These are phyloP conservation scores for Boletus pseudopeckii DNA, from an alignment of 768 basidiomycete genomes.

Conservation along the genomic window DNA sequence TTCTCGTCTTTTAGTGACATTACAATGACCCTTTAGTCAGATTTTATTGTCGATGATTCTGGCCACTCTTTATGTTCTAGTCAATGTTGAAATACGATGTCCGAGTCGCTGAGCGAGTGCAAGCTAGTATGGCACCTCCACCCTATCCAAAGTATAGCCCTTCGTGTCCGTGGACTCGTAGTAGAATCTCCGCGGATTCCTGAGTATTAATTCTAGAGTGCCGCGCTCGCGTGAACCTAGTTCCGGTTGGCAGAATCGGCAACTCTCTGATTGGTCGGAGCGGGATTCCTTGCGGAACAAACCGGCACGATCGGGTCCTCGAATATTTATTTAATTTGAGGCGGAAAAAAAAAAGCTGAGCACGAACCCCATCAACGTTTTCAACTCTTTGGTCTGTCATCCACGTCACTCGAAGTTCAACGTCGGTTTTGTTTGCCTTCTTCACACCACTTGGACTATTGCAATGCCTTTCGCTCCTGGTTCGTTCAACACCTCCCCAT, in stretches of 20 bases:
- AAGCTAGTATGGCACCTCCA: too few species aligned
- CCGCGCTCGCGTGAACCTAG: not conserved
- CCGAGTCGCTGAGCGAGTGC: too few species aligned
- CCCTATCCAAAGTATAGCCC: too few species aligned
- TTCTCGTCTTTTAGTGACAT: not conserved
- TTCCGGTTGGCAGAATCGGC: not conserved
- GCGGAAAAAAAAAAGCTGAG: constrained; percentile 5
- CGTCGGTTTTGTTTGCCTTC: constrained; percentile 1
- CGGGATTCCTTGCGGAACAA: constrained; percentile 19
- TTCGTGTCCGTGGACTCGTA: too few species aligned
- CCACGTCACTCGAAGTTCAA: constrained; percentile 6
- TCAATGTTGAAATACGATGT: not conserved
- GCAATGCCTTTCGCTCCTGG: constrained; percentile 45
- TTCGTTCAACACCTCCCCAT: constrained; percentile 21
- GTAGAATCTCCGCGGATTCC: too few species aligned
- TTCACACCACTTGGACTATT: constrained; percentile 5
- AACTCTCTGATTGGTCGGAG: constrained; percentile 22
- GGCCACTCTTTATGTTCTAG: not conserved
- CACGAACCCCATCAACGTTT: too few species aligned
- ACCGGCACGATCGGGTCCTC: constrained; percentile 29
- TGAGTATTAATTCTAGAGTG: too few species aligned
- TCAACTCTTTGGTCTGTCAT: not conserved
- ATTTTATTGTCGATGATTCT: constrained; percentile 5
- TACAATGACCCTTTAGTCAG: not conserved
- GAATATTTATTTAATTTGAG: constrained; percentile 13